These are phyloP conservation scores for Auriscalpium microsporum DNA, from an alignment of 768 basidiomycete genomes.

Conservation along the genomic window DNA sequence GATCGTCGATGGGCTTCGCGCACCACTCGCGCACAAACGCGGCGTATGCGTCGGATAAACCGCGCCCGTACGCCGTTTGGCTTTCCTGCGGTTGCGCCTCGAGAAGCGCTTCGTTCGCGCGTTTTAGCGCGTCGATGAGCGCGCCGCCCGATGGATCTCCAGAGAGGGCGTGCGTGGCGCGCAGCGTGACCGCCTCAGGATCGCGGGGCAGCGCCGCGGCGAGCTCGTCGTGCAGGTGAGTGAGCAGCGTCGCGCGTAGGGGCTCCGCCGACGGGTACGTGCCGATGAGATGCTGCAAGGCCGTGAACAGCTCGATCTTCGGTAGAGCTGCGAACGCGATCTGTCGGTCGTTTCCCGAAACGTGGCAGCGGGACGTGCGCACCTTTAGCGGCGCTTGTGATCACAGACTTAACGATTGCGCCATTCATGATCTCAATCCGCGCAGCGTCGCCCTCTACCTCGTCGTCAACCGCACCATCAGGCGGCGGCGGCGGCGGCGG, in stretches of 20 bases:
- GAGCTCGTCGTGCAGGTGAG: slow-evolving; percentile 36
- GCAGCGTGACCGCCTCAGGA: slow-evolving; percentile 30
- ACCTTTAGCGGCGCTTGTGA: slow-evolving; percentile 70
- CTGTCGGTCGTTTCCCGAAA: slow-evolving; percentile 1
- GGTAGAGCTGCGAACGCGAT: slow-evolving; percentile 27
- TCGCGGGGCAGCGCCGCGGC: slow-evolving; percentile 28
- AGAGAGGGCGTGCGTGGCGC: slow-evolving; percentile 27
- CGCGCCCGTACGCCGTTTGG: slow-evolving; percentile 10
- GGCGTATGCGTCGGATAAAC: slow-evolving; percentile 31
- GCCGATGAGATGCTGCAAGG: slow-evolving; percentile 34
- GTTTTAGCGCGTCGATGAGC: slow-evolving; percentile 48
- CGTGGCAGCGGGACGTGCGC: slow-evolving; percentile 14
- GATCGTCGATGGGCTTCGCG: slow-evolving; percentile 21
- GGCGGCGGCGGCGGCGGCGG: neutral
- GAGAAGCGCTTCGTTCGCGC: slow-evolving; percentile 42
- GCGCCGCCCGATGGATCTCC: slow-evolving; percentile 34
- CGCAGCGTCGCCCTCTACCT: slow-evolving; percentile 37
- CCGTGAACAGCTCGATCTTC: slow-evolving; percentile 31
- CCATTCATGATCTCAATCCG: slow-evolving; percentile 66
- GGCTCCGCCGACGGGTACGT: slow-evolving; percentile 33
- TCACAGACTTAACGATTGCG: slow-evolving; percentile 71
- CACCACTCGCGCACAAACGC: slow-evolving; percentile 44
- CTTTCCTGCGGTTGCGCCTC: slow-evolving; percentile 18
- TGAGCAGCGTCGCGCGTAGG: slow-evolving; percentile 33
- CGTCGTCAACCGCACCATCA: slow-evolving; percentile 7